Evolutionary conservation across 352 stramenopile genomes (phyloP).

Genomic region (Phytophthora hybrid): DNA sequence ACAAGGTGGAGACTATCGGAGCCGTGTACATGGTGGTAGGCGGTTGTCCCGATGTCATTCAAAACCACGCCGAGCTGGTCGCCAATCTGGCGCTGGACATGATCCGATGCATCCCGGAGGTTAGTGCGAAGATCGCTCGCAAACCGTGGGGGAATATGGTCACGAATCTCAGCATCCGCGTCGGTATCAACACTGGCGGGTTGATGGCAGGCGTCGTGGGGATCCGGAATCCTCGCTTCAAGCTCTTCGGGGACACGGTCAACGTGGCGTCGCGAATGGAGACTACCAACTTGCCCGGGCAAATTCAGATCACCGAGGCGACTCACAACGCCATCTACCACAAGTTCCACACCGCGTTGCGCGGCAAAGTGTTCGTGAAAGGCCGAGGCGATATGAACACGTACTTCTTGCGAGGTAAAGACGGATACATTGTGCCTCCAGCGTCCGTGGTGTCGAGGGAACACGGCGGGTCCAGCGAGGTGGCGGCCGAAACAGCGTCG

Average conservation of each 20-base stretch:
- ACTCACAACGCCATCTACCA: constrained; percentile 73
- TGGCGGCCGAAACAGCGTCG: background rate
- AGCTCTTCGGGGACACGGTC: constrained; percentile 89
- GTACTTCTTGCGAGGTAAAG: constrained; percentile 78
- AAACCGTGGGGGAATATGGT: constrained; percentile 77
- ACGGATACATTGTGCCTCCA: constrained; percentile 66
- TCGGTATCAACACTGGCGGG: constrained; percentile 86
- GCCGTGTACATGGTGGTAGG: constrained; percentile 92
- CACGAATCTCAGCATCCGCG: constrained; percentile 84
- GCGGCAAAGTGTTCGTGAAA: constrained; percentile 86
- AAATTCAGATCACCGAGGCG: constrained; percentile 85
- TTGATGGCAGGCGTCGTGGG: constrained; percentile 91
- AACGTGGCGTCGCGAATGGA: constrained; percentile 90
- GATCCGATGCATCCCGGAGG: constrained; percentile 81
- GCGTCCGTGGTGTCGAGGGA: constrained; percentile 26
- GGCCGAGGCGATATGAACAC: constrained; percentile 86
- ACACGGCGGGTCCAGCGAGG: constrained; percentile 6
- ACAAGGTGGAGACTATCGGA: constrained; percentile 93
- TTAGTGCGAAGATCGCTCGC: constrained; percentile 74
- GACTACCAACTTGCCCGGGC: constrained; percentile 77
- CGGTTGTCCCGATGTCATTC: constrained; percentile 74
- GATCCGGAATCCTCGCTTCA: constrained; percentile 86
- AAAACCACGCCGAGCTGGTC: constrained; percentile 82
- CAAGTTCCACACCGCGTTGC: constrained; percentile 72
- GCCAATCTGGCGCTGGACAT: constrained; percentile 86